Evolutionary conservation across 371 early-diverging fungal genomes (phyloP).

Genomic region (Mortierella sp.): DNA sequence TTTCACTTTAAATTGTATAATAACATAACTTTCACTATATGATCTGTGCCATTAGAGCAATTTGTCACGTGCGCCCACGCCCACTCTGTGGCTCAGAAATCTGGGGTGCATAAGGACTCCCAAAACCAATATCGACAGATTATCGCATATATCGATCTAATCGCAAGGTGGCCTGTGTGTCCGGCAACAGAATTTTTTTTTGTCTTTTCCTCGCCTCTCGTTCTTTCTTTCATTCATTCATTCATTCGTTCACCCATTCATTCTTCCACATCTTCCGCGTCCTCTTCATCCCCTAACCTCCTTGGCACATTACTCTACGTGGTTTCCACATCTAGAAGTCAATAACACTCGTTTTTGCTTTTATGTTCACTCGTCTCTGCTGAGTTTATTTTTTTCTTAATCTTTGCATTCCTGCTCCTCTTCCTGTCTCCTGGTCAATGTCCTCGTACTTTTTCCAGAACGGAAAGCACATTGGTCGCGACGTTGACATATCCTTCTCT

Average conservation of each 20-base stretch:
- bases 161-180: no score
- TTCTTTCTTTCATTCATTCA: not conserved
- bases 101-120: no score
- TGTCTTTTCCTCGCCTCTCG: not conserved
- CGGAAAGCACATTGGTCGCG: conserved; percentile 56
- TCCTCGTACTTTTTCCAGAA: conserved; percentile 58
- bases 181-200: not conserved
- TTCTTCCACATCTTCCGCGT: not conserved
- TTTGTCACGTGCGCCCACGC: no score
- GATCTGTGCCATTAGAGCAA: no score
- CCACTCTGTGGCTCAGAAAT: no score
- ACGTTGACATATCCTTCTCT: conserved; percentile 43
- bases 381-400: not conserved
- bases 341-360: no score
- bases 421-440: conserved; percentile 33
- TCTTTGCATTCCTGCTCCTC: not conserved
- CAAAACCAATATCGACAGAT: no score
- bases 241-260: not conserved
- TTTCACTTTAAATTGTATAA: no score
- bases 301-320: no score
- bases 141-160: no score
- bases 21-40: no score
- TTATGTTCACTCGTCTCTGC: not conserved
- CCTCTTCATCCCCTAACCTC: not conserved
- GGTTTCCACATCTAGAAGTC: no score